Percentiles rank a stretch among this genome's conserved stretches.
Evolutionary conservation across 345 rosid genomes (phyloP).

Genomic region (Eucalyptus erythrocorys): DNA sequence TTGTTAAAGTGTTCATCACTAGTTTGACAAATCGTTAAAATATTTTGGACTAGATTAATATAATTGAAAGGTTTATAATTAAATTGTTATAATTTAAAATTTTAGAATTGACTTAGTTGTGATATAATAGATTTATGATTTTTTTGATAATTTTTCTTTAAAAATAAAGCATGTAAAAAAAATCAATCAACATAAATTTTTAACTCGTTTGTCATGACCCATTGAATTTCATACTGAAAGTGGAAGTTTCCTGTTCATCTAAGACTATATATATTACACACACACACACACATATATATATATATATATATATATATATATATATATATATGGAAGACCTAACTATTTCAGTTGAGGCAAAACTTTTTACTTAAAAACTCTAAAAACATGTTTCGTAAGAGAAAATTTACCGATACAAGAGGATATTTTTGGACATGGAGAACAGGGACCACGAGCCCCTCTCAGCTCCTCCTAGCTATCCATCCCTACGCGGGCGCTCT

Average conservation of each 20-base stretch:
- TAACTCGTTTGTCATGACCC: background rate
- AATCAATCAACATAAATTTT: background rate
- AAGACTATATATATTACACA: too few species aligned
- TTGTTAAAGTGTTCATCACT: background rate
- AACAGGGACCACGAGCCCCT: too few species aligned
- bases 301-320: too few species aligned
- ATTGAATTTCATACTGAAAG: background rate
- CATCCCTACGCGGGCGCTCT: background rate
- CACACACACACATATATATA: too few species aligned
- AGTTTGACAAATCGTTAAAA: background rate
- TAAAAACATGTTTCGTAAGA: background rate
- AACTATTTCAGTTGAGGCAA: background rate
- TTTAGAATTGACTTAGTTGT: too few species aligned
- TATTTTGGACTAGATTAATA: too few species aligned
- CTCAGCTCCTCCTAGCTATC: background rate
- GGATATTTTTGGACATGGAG: background rate
- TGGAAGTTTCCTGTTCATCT: background rate
- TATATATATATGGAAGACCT: background rate
- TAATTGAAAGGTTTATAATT: too few species aligned
- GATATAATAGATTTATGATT: too few species aligned
- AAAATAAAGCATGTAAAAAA: background rate
- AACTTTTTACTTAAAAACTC: background rate
- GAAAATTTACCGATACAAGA: background rate
- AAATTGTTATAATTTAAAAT: too few species aligned
- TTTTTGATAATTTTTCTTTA: too few species aligned